Conservation (phyloP, 345 rosid species). For the Orychophragmus violaceus region DNA sequence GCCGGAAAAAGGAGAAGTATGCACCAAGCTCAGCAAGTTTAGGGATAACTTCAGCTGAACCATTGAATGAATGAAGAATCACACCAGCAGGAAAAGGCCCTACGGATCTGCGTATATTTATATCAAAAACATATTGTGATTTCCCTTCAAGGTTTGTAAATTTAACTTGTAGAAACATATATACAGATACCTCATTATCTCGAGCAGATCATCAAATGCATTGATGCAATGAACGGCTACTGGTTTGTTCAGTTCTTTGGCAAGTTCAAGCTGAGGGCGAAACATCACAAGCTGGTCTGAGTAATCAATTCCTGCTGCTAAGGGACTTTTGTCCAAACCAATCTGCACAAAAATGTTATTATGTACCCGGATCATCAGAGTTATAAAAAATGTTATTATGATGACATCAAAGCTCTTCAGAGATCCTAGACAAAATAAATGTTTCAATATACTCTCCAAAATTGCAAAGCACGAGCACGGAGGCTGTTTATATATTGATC, state of each 20-base stretch:
- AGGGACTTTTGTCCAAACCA: constrained; percentile 83
- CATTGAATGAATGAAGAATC: constrained; percentile 84
- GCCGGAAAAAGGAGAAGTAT: constrained; percentile 87
- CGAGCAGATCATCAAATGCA: constrained; percentile 74
- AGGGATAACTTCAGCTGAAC: constrained; percentile 90
- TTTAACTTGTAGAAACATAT: background rate
- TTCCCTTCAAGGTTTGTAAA: background rate
- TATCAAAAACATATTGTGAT: no score
- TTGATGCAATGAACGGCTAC: constrained; percentile 79
- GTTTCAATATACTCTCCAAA: constrained; percentile 29
- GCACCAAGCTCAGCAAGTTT: constrained; percentile 78
- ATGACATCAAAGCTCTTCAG: constrained; percentile 4
- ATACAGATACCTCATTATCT: constrained; percentile 51
- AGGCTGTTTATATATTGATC: no score
- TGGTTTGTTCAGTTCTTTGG: constrained; percentile 70
- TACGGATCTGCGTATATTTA: no score
- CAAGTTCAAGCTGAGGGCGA: constrained; percentile 71
- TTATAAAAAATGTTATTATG: background rate
- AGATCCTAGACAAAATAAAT: background rate
- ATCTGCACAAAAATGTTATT: no score
- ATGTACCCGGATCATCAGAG: no score
- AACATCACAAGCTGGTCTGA: constrained; percentile 59
- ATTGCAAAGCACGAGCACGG: no score
- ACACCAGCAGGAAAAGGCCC: constrained; percentile 84
- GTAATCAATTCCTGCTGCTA: constrained; percentile 63